These are phyloP conservation scores for Zygosaccharomyces sapae DNA, from an alignment of 1,139 yeast genomes.

Conservation along the genomic window DNA sequence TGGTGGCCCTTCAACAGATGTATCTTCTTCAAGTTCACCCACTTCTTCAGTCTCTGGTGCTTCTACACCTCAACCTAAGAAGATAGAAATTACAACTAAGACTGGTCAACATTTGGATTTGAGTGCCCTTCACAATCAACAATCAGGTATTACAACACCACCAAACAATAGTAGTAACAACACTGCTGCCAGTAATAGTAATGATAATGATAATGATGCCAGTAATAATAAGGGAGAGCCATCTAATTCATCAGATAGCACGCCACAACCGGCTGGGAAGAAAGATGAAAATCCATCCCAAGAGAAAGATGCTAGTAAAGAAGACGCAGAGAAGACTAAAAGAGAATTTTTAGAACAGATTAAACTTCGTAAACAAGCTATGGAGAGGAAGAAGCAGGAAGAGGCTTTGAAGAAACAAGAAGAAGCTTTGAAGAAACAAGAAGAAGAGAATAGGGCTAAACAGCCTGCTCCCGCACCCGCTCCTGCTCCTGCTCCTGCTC, in stretches of 20 bases:
- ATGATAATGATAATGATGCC: not conserved
- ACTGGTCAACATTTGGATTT: conserved; percentile 34
- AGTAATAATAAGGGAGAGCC: conserved; percentile 10
- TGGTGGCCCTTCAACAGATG: conserved; percentile 9
- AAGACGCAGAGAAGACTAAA: conserved; percentile 21
- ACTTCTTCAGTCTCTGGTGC: conserved; percentile 15
- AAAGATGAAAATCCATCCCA: conserved; percentile 17
- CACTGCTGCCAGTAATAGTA: not conserved
- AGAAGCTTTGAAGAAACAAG: not conserved
- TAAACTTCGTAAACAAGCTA: conserved; percentile 26
- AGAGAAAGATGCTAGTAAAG: conserved; percentile 14
- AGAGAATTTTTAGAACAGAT: conserved; percentile 28
- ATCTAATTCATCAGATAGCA: conserved; percentile 12
- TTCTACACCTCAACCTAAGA: conserved; percentile 23
- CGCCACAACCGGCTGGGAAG: conserved; percentile 13
- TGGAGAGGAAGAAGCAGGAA: conserved; percentile 26
- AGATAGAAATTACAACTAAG: conserved; percentile 36
- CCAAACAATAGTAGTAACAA: conserved; percentile 1
- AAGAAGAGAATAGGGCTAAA: conserved; percentile 4
- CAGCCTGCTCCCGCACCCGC: not conserved
- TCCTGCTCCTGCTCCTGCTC: not conserved
- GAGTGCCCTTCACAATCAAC: conserved; percentile 26
- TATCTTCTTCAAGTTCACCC: conserved; percentile 14
- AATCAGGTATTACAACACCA: conserved; percentile 9
- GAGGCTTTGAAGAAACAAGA: conserved; percentile 11